These are phyloP conservation scores for Eudorina sp. DNA, from an alignment of 139 green algal genomes.

Conservation along the genomic window DNA sequence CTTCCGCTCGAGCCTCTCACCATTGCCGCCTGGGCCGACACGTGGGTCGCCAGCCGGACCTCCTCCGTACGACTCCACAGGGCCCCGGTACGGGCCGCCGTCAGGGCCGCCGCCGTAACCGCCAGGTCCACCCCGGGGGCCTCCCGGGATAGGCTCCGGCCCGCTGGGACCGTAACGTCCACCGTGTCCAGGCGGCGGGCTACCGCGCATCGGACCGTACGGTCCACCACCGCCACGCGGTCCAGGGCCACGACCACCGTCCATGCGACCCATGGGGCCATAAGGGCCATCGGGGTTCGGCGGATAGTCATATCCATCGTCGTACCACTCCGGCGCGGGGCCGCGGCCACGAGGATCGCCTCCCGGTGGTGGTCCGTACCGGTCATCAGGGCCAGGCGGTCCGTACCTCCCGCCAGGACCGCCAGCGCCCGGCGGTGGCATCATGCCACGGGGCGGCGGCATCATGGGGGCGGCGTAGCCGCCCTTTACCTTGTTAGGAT, in stretches of 20 bases:
- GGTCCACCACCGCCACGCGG: conserved; percentile 8
- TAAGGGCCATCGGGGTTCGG: neutral
- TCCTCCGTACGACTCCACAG: neutral
- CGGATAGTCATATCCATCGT: conserved; percentile 21
- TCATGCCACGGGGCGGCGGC: neutral
- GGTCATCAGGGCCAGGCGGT: conserved; percentile 5
- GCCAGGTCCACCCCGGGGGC: neutral
- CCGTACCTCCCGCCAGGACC: conserved; percentile 4
- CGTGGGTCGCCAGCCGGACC: neutral
- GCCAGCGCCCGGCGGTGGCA: conserved; percentile 2
- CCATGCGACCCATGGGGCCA: conserved; percentile 44
- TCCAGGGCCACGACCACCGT: neutral
- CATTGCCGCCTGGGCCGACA: neutral
- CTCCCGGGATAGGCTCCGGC: neutral
- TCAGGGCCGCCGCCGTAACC: conserved; percentile 5
- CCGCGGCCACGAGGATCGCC: neutral
- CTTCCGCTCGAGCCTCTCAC: neutral
- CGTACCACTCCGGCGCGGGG: conserved; percentile 27
- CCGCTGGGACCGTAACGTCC: conserved; percentile 2
- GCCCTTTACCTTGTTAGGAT: conserved; percentile 41
- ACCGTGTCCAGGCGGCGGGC: conserved; percentile 10
- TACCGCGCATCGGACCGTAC: conserved; percentile 26
- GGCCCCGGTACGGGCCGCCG: neutral
- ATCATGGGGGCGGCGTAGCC: neutral
- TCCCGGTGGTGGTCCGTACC: conserved; percentile 1